These are phyloP conservation scores for Cyclotella choctawhatcheeana DNA, from an alignment of 108 stramenopile genomes.

Conservation along the genomic window DNA sequence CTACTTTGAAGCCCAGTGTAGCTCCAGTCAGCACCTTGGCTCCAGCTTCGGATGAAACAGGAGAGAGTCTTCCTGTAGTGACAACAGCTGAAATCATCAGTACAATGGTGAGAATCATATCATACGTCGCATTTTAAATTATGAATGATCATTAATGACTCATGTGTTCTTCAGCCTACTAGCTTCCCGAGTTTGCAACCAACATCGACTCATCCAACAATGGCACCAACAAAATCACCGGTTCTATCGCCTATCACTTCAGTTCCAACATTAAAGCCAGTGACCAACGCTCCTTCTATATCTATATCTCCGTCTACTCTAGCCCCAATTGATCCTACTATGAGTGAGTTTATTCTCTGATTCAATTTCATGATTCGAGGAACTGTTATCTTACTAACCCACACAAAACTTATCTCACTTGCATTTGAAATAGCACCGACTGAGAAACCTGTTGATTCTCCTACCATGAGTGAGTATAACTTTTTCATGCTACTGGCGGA, in stretches of 20 bases:
- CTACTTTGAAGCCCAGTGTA: not conserved
- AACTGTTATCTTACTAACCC: no score
- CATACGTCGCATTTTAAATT: not conserved
- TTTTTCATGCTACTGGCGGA: no score
- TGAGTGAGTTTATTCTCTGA: no score
- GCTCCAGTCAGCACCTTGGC: not conserved
- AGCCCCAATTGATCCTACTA: not conserved
- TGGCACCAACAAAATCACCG: not conserved
- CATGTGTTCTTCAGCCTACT: not conserved
- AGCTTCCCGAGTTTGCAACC: no score
- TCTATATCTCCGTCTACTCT: not conserved
- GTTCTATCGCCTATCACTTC: not conserved
- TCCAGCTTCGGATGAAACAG: not conserved
- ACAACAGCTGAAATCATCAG: not conserved
- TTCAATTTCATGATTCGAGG: no score
- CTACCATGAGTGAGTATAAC: no score
- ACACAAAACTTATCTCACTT: no score
- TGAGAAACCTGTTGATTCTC: no score
- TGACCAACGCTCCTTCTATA: slow-evolving; percentile 1
- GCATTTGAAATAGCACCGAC: no score
- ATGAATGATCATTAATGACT: not conserved
- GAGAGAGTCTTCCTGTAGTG: not conserved
- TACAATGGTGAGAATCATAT: not conserved
- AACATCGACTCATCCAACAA: not conserved
- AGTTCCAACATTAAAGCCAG: not conserved